Conservation (phyloP, 306 rosid genomes). For the Elaeagnus macrophylla region DNA sequence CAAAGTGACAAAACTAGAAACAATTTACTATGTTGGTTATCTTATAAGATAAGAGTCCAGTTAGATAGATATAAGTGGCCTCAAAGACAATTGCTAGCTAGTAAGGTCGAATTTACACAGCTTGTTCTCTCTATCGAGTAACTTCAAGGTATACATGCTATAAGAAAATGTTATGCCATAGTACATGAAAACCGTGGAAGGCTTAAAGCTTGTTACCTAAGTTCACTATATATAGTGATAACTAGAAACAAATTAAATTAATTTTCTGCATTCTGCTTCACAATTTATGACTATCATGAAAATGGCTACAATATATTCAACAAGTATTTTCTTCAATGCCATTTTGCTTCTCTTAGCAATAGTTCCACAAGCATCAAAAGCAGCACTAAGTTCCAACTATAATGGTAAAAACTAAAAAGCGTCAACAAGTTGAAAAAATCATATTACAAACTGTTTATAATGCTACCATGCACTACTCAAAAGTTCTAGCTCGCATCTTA, state of each 20-base stretch:
- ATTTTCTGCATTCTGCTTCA: not conserved
- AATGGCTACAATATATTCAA: constrained; percentile 32
- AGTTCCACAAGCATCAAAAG: constrained; percentile 23
- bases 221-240: constrained; percentile 24
- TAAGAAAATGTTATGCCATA: too few relatives aligned
- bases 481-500: constrained; percentile 58
- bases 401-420: constrained; percentile 38
- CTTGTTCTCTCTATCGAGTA: constrained; percentile 36
- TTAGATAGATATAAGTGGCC: constrained; percentile 30
- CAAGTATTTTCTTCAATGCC: constrained; percentile 7
- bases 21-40: constrained; percentile 6
- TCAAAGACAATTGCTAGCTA: constrained; percentile 27
- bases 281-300: constrained; percentile 3
- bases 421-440: constrained; percentile 55
- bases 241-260: constrained; percentile 4
- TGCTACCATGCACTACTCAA: constrained; percentile 49
- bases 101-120: constrained; percentile 30
- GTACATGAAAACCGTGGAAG: constrained; percentile 2
- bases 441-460: constrained; percentile 42
- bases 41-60: constrained; percentile 8
- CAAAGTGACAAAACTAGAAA: too few relatives aligned
- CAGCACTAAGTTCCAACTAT: constrained; percentile 29
- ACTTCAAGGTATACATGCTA: constrained; percentile 37
- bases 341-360: constrained; percentile 19
- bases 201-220: not conserved